Evolutionary conservation across 257 asterid genomes (phyloP).

Genomic region (Buddleja alternifolia): DNA sequence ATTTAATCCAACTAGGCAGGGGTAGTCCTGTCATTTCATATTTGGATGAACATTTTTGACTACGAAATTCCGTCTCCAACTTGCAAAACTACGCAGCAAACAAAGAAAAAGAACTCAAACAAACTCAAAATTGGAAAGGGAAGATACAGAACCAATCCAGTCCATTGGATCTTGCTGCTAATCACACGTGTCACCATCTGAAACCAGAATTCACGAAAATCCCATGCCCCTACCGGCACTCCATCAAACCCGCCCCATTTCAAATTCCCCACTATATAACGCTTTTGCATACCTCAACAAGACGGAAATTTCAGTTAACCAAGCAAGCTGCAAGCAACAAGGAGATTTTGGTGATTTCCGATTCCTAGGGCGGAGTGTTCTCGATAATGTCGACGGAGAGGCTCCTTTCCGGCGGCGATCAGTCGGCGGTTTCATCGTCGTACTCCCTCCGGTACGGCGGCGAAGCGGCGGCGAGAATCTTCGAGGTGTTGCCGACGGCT

Average conservation of each 20-base stretch:
- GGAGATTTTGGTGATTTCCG: conserved; percentile 24
- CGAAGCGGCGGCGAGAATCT: conserved; percentile 50
- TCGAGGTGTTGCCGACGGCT: conserved; percentile 85
- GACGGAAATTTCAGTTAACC: conserved; percentile 11
- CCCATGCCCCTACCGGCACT: conserved; percentile 27
- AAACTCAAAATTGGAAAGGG: not conserved
- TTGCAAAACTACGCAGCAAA: conserved; percentile 1
- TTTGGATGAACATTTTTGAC: conserved; percentile 1
- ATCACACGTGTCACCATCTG: conserved; percentile 42
- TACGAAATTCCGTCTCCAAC: conserved; percentile 12
- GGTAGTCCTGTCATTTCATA: conserved; percentile 30
- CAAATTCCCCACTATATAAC: conserved; percentile 31
- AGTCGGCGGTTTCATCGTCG: conserved; percentile 50
- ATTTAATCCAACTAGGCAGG: too few relatives aligned
- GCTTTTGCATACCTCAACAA: conserved; percentile 16
- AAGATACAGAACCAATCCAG: not conserved
- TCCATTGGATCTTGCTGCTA: not conserved
- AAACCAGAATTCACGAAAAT: conserved; percentile 26
- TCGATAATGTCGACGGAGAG: conserved; percentile 75
- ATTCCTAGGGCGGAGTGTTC: not conserved
- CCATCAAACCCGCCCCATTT: not conserved
- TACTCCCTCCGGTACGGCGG: conserved; percentile 54
- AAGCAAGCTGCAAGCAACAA: conserved; percentile 25
- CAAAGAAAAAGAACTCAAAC: not conserved
- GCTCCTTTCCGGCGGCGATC: conserved; percentile 47